Conservation (phyloP, 2,329 filamentous ascomycete species). For the Pseudomassariella vexata region DNA sequence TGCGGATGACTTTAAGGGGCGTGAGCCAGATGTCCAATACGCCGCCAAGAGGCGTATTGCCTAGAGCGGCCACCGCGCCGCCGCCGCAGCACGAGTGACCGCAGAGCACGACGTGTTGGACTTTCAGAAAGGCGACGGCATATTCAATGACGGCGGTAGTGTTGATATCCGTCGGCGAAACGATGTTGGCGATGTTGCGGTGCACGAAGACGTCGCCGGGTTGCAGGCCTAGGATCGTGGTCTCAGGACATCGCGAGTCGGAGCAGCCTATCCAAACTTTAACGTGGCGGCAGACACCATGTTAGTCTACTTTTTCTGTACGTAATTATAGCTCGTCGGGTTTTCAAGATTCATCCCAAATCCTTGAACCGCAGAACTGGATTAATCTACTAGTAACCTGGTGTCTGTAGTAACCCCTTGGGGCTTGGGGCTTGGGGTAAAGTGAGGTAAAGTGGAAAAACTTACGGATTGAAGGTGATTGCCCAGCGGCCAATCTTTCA, state of each 20-base stretch:
- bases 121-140: conserved; percentile 66
- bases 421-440: too few species aligned
- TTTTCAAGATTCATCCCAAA: too few species aligned
- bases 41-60: conserved; percentile 40
- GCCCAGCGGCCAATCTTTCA: conserved; percentile 58
- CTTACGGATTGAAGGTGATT: conserved; percentile 57
- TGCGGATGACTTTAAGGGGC: conserved; percentile 39
- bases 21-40: conserved; percentile 51
- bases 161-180: conserved; percentile 70
- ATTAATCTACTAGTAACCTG: too few species aligned
- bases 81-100: conserved; percentile 65
- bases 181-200: conserved; percentile 84
- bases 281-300: background rate
- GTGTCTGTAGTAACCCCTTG: too few species aligned
- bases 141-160: conserved; percentile 73
- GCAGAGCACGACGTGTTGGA: conserved; percentile 65
- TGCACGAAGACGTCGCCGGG: conserved; percentile 85
- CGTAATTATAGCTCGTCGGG: conserved; percentile 4
- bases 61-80: conserved; percentile 57
- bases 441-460: conserved; percentile 10
- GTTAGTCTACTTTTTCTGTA: background rate
- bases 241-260: conserved; percentile 80
- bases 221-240: conserved; percentile 69
- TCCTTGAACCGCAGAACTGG: too few species aligned
- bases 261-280: conserved; percentile 81